Base-by-base conservation (phyloP, 169 alveolate genomes). In the Cryptosporidium meleagridis region DNA sequence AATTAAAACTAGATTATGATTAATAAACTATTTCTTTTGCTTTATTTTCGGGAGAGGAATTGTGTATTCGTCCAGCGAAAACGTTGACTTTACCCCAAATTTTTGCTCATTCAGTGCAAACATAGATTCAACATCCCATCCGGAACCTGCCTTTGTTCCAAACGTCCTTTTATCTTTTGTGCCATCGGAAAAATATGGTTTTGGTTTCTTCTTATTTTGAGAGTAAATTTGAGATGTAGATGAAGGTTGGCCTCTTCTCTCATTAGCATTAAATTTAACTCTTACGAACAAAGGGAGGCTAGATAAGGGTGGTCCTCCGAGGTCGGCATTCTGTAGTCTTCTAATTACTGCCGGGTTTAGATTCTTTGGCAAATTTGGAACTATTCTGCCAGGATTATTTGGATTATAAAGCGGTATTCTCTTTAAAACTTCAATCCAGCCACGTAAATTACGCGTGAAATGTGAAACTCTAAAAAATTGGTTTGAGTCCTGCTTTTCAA, bases 81-180 rank as follows among this genome's bases (percentile, higher is more conserved):
- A 95, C 21, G 97, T 95, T 52, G 97, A 94, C 45, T 91, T 93
- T 6, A 95, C 95, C 29, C 97, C 97, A 85, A 95, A 95, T 58
- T 95, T 95, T 75, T 95, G 95, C 48, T 86, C 94, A 91, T 95
- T 95, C 70, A 95, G 89, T 69, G 94, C 92, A 91, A 95, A 95
- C 97, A 95, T 95, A 45, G 95, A 97, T 67, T 95, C 97, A 1
- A 94, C 96, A 59, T 93, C 92, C 97, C 97, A 95, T 2, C 96
- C 96, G 41, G 89, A 75, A 33, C 93, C 92, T 55, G 91, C 94
- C 39, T 85, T 92, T 35, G 86, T 80, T 9, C 96, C 96, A 86
- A 93, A 93, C 5, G 96, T 93, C 65, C 93, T 80, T 45, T 91
- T 84, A 53, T 93, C 80, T 70, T 85, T 71, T 70, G 84, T 84